These are phyloP conservation scores for Neonectria coccinea DNA, from an alignment of 2,329 filamentous ascomycete species.

Conservation along the genomic window DNA sequence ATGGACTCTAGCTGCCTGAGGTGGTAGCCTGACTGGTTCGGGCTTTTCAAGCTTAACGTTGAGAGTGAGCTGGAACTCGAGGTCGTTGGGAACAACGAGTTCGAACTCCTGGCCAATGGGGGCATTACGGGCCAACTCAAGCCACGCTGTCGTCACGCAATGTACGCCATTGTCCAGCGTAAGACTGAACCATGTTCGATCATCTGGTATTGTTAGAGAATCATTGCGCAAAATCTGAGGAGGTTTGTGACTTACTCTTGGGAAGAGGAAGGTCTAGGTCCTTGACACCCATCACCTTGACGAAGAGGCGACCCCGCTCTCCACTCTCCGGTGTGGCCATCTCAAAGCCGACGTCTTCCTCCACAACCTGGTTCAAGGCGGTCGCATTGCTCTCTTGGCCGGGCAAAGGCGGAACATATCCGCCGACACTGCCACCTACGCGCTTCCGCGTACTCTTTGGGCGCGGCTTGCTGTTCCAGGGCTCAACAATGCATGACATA, in stretches of 20 bases:
- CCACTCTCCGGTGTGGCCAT: conserved; percentile 77
- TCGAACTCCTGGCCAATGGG: conserved; percentile 99
- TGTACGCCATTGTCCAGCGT: conserved; percentile 98
- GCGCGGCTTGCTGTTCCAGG: conserved; percentile 88
- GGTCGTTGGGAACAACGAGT: conserved; percentile 93
- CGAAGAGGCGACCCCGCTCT: conserved; percentile 91
- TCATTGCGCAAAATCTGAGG: background rate
- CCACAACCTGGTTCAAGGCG: conserved; percentile 72
- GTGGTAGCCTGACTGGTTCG: conserved; percentile 62
- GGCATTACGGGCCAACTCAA: conserved; percentile 90
- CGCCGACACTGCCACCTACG: conserved; percentile 63
- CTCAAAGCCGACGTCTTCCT: conserved; percentile 73
- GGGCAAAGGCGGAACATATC: conserved; percentile 83
- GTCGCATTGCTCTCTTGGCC: conserved; percentile 86
- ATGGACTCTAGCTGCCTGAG: conserved; percentile 69
- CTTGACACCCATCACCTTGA: conserved; percentile 99
- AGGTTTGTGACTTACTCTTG: conserved; percentile 73
- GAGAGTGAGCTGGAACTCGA: conserved; percentile 98
- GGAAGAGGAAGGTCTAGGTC: conserved; percentile 93
- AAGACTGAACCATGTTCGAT: conserved; percentile 93
- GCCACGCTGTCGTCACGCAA: conserved; percentile 95
- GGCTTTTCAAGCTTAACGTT: conserved; percentile 94
- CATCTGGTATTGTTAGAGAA: conserved; percentile 66
- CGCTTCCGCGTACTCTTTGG: conserved; percentile 72
- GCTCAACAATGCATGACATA: conserved; percentile 95